phyloP scores from a whole-genome alignment of 805 yeast species.

The Hanseniaspora vineae region DNA sequence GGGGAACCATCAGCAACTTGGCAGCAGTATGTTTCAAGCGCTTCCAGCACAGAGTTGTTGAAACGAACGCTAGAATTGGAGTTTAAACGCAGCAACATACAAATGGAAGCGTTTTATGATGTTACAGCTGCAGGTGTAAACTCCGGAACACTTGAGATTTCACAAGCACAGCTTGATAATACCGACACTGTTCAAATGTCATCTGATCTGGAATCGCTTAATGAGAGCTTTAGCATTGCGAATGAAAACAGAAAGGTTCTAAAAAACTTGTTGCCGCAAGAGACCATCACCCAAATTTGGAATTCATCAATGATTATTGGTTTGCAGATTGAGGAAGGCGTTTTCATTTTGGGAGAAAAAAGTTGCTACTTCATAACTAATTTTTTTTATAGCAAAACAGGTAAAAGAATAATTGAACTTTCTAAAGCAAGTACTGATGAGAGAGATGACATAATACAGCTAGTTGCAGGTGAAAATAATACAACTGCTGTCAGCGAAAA shows the following conservation, averaged over 20 bases:
- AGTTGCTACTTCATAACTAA: slow-evolving; percentile 59
- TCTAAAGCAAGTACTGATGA: slow-evolving; percentile 48
- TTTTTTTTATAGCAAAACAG: slow-evolving; percentile 37
- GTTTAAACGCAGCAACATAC: too few species aligned
- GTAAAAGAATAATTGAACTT: slow-evolving; percentile 46
- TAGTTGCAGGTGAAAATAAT: slow-evolving; percentile 37
- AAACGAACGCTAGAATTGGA: too few species aligned
- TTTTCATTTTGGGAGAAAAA: slow-evolving; percentile 53
- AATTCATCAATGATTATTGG: slow-evolving; percentile 69
- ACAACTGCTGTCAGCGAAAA: not conserved
- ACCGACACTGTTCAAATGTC: slow-evolving; percentile 31
- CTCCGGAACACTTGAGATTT: too few species aligned
- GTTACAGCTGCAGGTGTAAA: too few species aligned
- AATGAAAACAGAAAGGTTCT: slow-evolving; percentile 68
- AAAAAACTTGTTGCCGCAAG: slow-evolving; percentile 56
- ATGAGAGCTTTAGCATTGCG: slow-evolving; percentile 6
- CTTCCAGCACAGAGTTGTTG: too few species aligned
- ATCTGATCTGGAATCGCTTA: slow-evolving; percentile 28
- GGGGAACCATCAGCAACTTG: too few species aligned
- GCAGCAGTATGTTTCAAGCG: too few species aligned
- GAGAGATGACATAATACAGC: slow-evolving; percentile 56
- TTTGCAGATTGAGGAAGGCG: slow-evolving; percentile 61
- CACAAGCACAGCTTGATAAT: slow-evolving; percentile 8
- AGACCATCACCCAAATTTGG: slow-evolving; percentile 57
- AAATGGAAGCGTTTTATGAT: too few species aligned